Evolutionary conservation across 441 rosid genomes (phyloP), one percentile per base, ranked within the genome.

Genomic region (Euphorbia celastroides): DNA sequence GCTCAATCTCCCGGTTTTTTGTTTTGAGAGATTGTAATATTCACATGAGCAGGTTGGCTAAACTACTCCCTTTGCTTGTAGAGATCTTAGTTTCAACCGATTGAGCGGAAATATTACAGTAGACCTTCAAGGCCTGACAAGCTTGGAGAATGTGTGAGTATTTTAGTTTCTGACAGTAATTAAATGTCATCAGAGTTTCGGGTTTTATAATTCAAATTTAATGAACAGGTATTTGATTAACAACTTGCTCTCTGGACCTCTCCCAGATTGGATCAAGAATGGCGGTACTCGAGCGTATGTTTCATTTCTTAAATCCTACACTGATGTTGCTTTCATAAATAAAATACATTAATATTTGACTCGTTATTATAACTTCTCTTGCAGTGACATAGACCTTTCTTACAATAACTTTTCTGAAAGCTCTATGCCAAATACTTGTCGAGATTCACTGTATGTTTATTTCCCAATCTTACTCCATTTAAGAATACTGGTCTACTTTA

Each of bases 21-120:
- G 5, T 17, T 22, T 34, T 30, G 17, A 34, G n/a, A n/a, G n/a
- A n/a, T n/a, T 38, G 44, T 38, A 1, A 1, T 11, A 3, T 1
- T 30, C 9, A 31, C 14, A 59, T n/a, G n/a, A n/a, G n/a, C 38
- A 16, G 19, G n/a, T 27, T 57, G 34, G 32, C 32, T 27, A 57
- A 57, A 57, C 60, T 57, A 16, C 60, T 26, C 28, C 11, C 2
- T 56, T 8, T 20, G 57, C 55, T 28, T 68, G 26, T 74, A 81
- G 84, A 64, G 84, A 81, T 72, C 80, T 81, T 72, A 78, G 77
- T 73, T 81, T 74, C 79, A 81, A 81, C 64, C 72, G 65, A 68
- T 66, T 78, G 69, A 71, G 65, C 38, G 83, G 79, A 48, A 62
- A 27, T 26, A 62, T 77, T 72, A 28, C 76, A 11, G 60, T 74